Conservation (phyloP, 768 basidiomycete genomes). For the Tylopilus balloui region DNA sequence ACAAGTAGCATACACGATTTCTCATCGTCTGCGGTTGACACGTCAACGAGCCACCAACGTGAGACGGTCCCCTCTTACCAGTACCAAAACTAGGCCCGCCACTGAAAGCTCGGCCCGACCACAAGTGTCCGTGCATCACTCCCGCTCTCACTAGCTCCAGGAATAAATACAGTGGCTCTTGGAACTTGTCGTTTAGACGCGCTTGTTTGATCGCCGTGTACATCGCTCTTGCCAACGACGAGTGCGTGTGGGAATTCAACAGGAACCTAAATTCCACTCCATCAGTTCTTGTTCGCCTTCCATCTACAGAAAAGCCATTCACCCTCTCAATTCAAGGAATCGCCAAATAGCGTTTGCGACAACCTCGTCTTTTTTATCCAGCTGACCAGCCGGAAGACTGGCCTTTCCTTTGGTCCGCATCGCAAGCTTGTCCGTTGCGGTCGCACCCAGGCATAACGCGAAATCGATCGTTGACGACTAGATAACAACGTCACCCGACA, state of each 20-base stretch:
- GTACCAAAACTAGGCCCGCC: constrained; percentile 94
- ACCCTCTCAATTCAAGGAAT: constrained; percentile 95
- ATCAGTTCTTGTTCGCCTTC: constrained; percentile 5
- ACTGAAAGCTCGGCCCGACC: constrained; percentile 83
- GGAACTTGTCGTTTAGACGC: constrained; percentile 95
- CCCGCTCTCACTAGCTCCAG: constrained; percentile 95
- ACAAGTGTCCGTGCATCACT: constrained; percentile 91
- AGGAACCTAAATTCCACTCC: constrained; percentile 61
- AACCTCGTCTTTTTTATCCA: constrained; percentile 98
- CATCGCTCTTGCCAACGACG: constrained; percentile 88
- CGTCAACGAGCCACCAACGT: constrained; percentile 26
- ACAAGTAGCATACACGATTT: constrained; percentile 93
- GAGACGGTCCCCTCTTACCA: constrained; percentile 48
- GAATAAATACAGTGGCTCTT: constrained; percentile 92
- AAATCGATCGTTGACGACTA: constrained; percentile 98
- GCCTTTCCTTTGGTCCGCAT: constrained; percentile 71
- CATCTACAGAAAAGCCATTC: constrained; percentile 16
- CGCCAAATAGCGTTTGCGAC: constrained; percentile 99
- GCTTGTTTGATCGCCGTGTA: constrained; percentile 72
- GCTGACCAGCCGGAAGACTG: constrained; percentile 38
- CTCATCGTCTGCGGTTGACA: constrained; percentile 67
- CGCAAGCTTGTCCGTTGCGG: constrained; percentile 75
- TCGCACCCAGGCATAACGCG: constrained; percentile 88
- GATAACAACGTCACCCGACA: constrained; percentile 16
- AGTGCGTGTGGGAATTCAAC: constrained; percentile 82